Conservation (phyloP, 805 yeast species). For the Nakazawaea peltata region DNA sequence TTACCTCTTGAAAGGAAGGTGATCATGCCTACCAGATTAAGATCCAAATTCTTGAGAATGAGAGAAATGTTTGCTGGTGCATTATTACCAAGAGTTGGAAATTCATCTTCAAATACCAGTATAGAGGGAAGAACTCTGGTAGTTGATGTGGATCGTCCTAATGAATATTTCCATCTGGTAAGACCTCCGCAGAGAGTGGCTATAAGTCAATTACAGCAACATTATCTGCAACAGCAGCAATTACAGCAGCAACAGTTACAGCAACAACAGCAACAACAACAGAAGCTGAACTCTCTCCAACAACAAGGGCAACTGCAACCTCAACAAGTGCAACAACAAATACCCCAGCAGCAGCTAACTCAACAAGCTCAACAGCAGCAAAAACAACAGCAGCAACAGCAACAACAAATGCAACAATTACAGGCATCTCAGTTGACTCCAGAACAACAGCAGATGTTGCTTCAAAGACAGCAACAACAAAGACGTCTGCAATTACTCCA, state of each 20-base stretch:
- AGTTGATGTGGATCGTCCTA: conserved; percentile 63
- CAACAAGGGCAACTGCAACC: conserved; percentile 16
- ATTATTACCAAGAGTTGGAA: conserved; percentile 45
- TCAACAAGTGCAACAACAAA: conserved; percentile 12
- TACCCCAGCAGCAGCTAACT: conserved; percentile 1
- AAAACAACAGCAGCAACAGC: background rate
- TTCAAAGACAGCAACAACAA: background rate
- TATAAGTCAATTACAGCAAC: conserved; percentile 9
- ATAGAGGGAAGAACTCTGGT: conserved; percentile 74
- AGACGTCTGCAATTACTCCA: background rate
- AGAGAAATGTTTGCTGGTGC: conserved; percentile 93
- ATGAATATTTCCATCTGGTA: conserved; percentile 51
- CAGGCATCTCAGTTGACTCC: background rate
- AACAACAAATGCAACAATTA: background rate
- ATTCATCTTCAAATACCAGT: conserved; percentile 50
- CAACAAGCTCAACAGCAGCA: conserved; percentile 1
- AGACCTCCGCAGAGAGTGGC: conserved; percentile 38
- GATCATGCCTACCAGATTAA: conserved; percentile 58
- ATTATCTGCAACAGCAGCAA: conserved; percentile 9
- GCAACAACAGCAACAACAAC: conserved; percentile 7
- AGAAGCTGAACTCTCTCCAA: background rate
- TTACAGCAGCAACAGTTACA: conserved; percentile 6
- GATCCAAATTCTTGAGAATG: conserved; percentile 75
- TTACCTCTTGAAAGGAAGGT: conserved; percentile 77
- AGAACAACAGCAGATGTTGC: background rate